phyloP scores from a whole-genome alignment of 2,329 filamentous ascomycete genomes.

The Cercospora berteroae region DNA sequence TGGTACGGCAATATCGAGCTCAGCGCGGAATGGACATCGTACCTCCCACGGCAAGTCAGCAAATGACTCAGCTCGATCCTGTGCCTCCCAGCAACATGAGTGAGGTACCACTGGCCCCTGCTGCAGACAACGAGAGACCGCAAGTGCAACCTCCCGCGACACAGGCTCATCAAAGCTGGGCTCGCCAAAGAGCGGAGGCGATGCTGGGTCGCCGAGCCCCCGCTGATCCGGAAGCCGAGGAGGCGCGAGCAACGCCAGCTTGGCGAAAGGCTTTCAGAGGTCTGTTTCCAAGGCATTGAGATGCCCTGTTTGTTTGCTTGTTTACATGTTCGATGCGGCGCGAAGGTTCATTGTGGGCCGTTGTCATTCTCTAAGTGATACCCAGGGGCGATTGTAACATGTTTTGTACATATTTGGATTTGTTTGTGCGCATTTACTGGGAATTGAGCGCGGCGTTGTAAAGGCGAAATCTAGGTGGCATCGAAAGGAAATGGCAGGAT shows the following conservation, averaged over 20 bases:
- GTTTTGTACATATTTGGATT: slow-evolving; percentile 1
- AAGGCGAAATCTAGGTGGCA: neutral
- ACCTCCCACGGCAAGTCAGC: slow-evolving; percentile 20
- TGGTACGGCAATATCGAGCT: slow-evolving; percentile 15
- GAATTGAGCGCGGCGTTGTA: neutral
- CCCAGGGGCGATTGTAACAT: neutral
- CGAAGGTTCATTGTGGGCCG: neutral
- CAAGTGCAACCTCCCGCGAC: slow-evolving; percentile 21
- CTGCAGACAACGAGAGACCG: neutral
- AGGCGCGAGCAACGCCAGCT: slow-evolving; percentile 26
- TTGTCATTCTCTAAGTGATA: slow-evolving; percentile 17
- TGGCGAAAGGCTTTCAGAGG: slow-evolving; percentile 34
- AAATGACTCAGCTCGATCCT: slow-evolving; percentile 22
- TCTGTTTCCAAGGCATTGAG: slow-evolving; percentile 31
- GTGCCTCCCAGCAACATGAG: neutral
- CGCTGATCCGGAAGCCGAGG: slow-evolving; percentile 33
- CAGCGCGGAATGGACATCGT: slow-evolving; percentile 11
- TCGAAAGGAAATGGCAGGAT: neutral
- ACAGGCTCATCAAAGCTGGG: slow-evolving; percentile 45
- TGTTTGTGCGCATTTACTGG: neutral
- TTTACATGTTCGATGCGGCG: neutral
- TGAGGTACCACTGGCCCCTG: neutral
- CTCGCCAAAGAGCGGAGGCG: slow-evolving; percentile 45
- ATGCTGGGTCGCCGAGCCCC: slow-evolving; percentile 40
- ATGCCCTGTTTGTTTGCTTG: neutral